These are phyloP conservation scores for Bauhinia variegata DNA, from an alignment of 306 rosid genomes.

Conservation along the genomic window DNA sequence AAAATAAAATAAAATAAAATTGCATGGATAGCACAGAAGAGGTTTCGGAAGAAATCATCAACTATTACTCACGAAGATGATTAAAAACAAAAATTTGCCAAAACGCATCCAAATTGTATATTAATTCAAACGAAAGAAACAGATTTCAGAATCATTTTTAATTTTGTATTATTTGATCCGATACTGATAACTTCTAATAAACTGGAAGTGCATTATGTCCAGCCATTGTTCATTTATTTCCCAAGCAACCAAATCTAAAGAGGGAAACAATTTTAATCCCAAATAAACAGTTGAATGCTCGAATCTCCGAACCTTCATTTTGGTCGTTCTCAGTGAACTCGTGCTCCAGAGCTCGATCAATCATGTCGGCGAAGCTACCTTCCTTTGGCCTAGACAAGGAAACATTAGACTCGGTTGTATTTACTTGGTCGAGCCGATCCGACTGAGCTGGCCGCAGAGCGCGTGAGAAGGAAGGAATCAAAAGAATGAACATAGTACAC, in stretches of 20 bases:
- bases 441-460: slow-evolving; percentile 48
- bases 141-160: too few species aligned
- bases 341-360: slow-evolving; percentile 90
- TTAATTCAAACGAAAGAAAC: background rate
- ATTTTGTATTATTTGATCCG: too few species aligned
- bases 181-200: too few species aligned
- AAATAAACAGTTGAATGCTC: slow-evolving; percentile 12
- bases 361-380: slow-evolving; percentile 89
- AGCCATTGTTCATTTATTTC: background rate
- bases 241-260: background rate
- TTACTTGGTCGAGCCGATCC: slow-evolving; percentile 58
- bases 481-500: slow-evolving; percentile 36
- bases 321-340: slow-evolving; percentile 95
- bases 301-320: slow-evolving; percentile 77
- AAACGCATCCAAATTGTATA: background rate
- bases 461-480: slow-evolving; percentile 49
- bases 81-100: background rate
- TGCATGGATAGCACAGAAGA: background rate
- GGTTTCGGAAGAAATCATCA: background rate
- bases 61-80: background rate
- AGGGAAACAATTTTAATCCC: slow-evolving; percentile 18
- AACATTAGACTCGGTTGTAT: slow-evolving; percentile 67
- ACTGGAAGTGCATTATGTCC: too few species aligned
- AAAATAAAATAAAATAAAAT: background rate
- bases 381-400: slow-evolving; percentile 67